Evolutionary conservation across 2,329 filamentous ascomycete species (phyloP), one percentile per base, ranked within the genome.

Genomic region (Fusarium subtropicale): DNA sequence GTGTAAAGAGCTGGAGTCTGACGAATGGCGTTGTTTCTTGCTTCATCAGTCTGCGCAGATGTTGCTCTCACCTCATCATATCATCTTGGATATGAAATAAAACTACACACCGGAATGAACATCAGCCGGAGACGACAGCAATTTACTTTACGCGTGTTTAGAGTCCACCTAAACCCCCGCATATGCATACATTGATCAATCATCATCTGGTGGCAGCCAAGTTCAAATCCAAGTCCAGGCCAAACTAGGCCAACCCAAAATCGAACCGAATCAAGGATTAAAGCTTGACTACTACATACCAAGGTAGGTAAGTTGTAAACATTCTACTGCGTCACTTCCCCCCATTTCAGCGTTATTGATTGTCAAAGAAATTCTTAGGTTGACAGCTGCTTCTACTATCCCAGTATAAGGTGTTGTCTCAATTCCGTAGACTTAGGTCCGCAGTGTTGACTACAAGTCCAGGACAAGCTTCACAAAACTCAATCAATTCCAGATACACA

Each of bases 311-410:
- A 31, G 13, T 45, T n/a, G 18, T 30, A 39, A 22, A 24, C 24
- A 56, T 64, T 72, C 59, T 68, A 60, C 56, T 72, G 71, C 67
- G 71, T 74, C 71, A 72, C 69, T 60, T 66, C 53, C 55, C 65
- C 64, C 58, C 54, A 64, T 61, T 50, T 51, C 46, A 60, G 58
- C 56, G 54, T 22, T 46, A 10, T 15, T 30, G 20, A 31, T 31
- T 48, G 51, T 60, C 46, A 62, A 52, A 46, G 33, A 51, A 36
- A 7, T 30, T 50, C 44, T 28, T 56, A 51, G 51, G 33, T 59
- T 56, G 60, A 45, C 51, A 46, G 44, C 56, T 54, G 31, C 45
- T 18, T 64, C 55, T 36, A n/a, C 15, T 18, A 36, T 16, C 33
- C 34, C 34, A 12, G 34, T 38, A 39, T 39, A 39, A 39, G n/a